A percentile compares a stretch with the other conserved stretches of the same genome.
Evolutionary conservation across 176 grass and related monocot genomes (phyloP).

Genomic region (Themeda triandra): DNA sequence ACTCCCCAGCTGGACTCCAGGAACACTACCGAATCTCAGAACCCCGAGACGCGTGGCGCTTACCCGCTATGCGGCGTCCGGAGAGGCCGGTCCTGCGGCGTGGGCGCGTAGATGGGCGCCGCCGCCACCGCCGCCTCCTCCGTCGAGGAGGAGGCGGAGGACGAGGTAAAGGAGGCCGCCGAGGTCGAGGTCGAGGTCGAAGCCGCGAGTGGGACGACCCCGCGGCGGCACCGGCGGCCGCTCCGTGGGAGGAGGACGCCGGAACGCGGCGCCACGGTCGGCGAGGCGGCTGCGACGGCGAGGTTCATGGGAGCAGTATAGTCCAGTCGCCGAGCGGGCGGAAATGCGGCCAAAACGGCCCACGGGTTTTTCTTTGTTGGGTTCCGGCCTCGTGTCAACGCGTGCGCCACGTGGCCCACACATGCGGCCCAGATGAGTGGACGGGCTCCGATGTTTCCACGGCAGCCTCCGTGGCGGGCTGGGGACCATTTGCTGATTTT

Average conservation of each 20-base stretch:
- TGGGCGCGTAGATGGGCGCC: conserved; percentile 62
- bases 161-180: not conserved
- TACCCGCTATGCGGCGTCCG: conserved; percentile 95
- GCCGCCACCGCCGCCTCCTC: not conserved
- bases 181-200: not conserved
- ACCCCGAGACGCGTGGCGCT: not conserved
- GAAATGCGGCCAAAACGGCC: not conserved
- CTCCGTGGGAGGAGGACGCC: not conserved
- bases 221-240: not conserved
- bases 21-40: not conserved
- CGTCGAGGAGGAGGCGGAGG: not conserved
- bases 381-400: not conserved
- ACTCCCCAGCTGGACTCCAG: not conserved
- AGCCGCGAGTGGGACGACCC: not conserved
- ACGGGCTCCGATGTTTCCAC: not conserved
- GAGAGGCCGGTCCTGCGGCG: conserved; percentile 61
- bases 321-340: not conserved
- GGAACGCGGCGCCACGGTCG: not conserved
- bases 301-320: not conserved
- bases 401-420: not conserved
- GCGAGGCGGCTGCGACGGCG: conserved; percentile 6
- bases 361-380: not conserved
- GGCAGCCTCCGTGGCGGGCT: not conserved
- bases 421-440: no score
- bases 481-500: not conserved